Conservation (phyloP, 768 basidiomycete genomes). For the Pleurotus sapidus region DNA sequence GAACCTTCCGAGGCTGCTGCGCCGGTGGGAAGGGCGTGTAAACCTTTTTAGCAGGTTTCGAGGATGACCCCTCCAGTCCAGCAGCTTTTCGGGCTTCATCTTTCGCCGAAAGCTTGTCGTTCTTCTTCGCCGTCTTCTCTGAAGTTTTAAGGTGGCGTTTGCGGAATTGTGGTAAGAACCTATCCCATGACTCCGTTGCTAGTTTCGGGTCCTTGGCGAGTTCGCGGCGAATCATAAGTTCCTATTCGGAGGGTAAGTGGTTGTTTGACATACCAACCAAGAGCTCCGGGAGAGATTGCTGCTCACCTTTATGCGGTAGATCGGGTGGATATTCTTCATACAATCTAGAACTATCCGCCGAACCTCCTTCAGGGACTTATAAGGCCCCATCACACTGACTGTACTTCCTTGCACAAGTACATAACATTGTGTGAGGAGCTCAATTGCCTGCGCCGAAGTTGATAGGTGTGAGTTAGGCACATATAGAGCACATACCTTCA, state of each 20-base stretch:
- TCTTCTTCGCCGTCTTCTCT: conserved; percentile 91
- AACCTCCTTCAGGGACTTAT: conserved; percentile 95
- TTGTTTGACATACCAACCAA: conserved; percentile 2
- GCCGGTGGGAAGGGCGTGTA: conserved; percentile 99
- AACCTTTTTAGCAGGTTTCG: conserved; percentile 73
- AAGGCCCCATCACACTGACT: conserved; percentile 96
- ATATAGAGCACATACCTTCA: conserved; percentile 64
- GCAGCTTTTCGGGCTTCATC: conserved; percentile 64
- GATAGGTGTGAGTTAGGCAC: too few species aligned
- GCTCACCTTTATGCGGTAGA: conserved; percentile 93
- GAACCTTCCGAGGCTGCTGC: conserved; percentile 88
- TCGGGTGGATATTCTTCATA: conserved; percentile 99
- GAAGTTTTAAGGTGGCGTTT: conserved; percentile 91
- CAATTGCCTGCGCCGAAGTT: conserved; percentile 71
- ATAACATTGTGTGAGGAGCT: conserved; percentile 93
- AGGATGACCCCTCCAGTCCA: conserved; percentile 51
- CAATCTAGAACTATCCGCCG: conserved; percentile 95
- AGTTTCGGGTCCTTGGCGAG: conserved; percentile 97
- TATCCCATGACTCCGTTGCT: conserved; percentile 92
- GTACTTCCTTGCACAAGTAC: conserved; percentile 98
- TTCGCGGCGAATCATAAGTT: conserved; percentile 97
- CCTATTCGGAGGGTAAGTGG: conserved; percentile 41
- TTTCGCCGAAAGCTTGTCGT: conserved; percentile 61
- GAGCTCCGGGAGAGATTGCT: background rate
- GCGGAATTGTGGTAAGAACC: conserved; percentile 95